phyloP scores from a whole-genome alignment of 1,139 yeast genomes.

The Taphrina sp. region DNA sequence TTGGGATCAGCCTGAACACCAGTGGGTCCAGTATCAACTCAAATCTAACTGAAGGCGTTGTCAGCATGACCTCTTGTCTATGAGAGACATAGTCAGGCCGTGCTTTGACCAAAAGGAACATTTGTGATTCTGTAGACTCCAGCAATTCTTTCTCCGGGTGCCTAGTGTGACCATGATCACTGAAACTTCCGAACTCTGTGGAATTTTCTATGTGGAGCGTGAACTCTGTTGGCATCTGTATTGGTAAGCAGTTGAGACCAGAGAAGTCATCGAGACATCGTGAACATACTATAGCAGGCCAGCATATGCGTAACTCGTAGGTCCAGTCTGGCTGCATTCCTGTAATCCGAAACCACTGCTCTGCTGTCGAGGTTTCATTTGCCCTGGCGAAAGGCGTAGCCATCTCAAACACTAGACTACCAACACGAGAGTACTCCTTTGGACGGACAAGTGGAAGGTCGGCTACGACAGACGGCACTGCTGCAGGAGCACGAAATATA shows the following conservation, averaged over 20 bases:
- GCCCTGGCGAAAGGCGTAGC: conserved; percentile 1
- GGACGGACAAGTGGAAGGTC: conserved; percentile 4
- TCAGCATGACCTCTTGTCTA: not conserved
- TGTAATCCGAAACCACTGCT: conserved; percentile 6
- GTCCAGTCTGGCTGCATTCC: conserved; percentile 2
- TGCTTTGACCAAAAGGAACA: conserved; percentile 12
- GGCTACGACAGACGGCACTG: no score
- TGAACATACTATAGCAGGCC: conserved; percentile 25
- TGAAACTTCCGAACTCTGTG: no score
- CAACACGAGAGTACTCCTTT: not conserved
- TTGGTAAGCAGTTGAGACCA: no score
- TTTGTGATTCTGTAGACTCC: conserved; percentile 3
- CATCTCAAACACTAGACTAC: conserved; percentile 1
- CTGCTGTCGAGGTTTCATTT: not conserved
- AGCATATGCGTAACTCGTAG: conserved; percentile 23
- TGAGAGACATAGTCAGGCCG: conserved; percentile 15
- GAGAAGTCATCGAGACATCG: no score
- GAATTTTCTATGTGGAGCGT: no score
- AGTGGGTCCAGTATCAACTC: conserved; percentile 26
- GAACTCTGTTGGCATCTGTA: no score
- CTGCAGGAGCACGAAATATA: conserved; percentile 13
- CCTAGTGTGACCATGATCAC: no score
- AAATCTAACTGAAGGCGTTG: conserved; percentile 5
- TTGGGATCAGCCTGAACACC: conserved; percentile 12
- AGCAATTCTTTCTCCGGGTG: no score